Base-by-base conservation (phyloP, 2,329 filamentous ascomycete species). In the Pseudogymnoascus sp. region DNA sequence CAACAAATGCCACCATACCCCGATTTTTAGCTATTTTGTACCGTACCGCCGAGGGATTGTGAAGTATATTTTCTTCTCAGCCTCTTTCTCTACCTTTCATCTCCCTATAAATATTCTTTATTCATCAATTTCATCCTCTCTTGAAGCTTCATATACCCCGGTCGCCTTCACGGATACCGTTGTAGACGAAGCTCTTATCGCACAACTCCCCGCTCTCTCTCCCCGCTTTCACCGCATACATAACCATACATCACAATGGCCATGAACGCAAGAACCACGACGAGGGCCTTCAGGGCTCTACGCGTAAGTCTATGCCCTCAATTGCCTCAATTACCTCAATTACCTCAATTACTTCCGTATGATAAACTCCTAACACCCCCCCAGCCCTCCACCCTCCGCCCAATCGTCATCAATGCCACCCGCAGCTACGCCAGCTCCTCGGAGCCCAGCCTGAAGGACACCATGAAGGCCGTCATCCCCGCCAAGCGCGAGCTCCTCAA, bases 401-500 rank as follows among this genome's bases (percentile, higher is more conserved):
- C 69, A 67, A 70, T 64, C 59, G 67, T 69, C 62, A 36, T 72
- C 64, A 65, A 74, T 62, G 67, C 72, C 64, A 72, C 76, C 63
- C 82, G 88, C 72, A 80, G 76, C 75, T 93, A 92, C 79, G 86
- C 89, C 67, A 86, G 90, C 46, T 82, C 89, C 62, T 82, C 90
- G 64, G 93, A 97, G 76, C 90, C 90, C 64, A 90, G 93, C 74
- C 86, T 99, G 73, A 99, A 97, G 79, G 82, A 90, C 61, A 91
- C 91, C 12, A 86, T 99, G 69, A 89, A 87, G 72, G 85, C 87
- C 69, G 85, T 87, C 64, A 96, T 99, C 70, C 95, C 95, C 36
- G 91, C 87, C 66, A 97, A 97, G 81, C 87, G 93, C 61, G 93
- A 96, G 76, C 87, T 97, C 18, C 80, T 97, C 71, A 95, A 96